A percentile compares a stretch with the other conserved stretches of the same genome.
Evolutionary conservation across 768 basidiomycete genomes (phyloP).

Genomic region (Tylopilus vinaceipallidus): DNA sequence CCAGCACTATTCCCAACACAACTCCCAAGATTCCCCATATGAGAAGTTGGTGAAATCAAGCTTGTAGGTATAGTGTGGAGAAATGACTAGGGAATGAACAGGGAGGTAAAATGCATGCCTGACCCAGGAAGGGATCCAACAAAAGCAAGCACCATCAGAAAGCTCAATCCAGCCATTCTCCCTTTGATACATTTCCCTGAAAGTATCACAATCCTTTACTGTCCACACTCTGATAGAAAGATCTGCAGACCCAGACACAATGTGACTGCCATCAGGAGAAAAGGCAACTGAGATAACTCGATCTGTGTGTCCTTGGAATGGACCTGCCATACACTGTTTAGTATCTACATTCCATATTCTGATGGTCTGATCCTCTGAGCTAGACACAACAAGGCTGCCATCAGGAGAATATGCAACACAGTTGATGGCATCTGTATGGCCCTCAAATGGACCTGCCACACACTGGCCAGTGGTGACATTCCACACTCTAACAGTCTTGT

Average conservation of each 20-base stretch:
- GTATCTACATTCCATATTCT: constrained; percentile 17
- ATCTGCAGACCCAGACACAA: constrained; percentile 19
- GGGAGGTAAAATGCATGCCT: constrained; percentile 20
- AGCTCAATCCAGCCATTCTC: constrained; percentile 20
- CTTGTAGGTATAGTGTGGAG: constrained; percentile 5
- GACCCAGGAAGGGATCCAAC: constrained; percentile 20
- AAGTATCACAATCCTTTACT: not conserved
- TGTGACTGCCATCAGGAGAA: constrained; percentile 14
- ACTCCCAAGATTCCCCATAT: constrained; percentile 19
- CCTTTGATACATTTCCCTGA: constrained; percentile 3
- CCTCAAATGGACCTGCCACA: constrained; percentile 19
- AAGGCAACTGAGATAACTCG: constrained; percentile 10
- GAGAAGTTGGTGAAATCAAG: constrained; percentile 10
- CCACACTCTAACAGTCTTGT: constrained; percentile 26
- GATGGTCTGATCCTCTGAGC: constrained; percentile 17
- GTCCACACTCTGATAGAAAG: constrained; percentile 13
- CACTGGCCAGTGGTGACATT: constrained; percentile 10
- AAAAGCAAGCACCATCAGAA: constrained; percentile 7
- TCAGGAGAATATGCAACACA: constrained; percentile 20
- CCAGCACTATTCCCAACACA: constrained; percentile 21
- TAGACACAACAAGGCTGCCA: constrained; percentile 16
- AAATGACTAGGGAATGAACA: constrained; percentile 13
- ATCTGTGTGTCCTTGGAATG: constrained; percentile 11
- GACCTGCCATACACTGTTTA: constrained; percentile 15
- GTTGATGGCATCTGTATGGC: constrained; percentile 13